Base-by-base conservation (phyloP, 2,329 filamentous ascomycete species). In the Hypoxylon sp. region DNA sequence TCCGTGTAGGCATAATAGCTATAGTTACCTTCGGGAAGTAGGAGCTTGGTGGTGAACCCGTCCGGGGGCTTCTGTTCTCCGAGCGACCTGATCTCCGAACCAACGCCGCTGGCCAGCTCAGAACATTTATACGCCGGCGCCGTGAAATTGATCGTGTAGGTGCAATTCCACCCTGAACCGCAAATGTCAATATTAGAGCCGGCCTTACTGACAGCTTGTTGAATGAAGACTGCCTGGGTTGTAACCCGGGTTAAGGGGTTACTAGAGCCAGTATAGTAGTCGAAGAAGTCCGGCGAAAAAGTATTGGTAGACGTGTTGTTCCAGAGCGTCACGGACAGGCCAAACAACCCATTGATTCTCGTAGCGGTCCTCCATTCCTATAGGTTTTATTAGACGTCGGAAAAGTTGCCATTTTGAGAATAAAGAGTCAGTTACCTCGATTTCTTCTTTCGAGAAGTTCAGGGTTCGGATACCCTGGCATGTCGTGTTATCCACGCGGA, bases 81-180 rank as follows among this genome's bases (percentile, higher is more conserved):
- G 2, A 80, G 74, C 31, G 76, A 62, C 33, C 70, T 56, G n/a
- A 76, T 64, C 26, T 73, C 68, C 0, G 78, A 75, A 8, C 72
- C 74, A 1, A 74, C 70, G 5, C 77, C 78, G 31, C 72, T 77
- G 4, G 78, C 77, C 3, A 79, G 26, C 52, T 80, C 75, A 1
- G 72, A 67, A 68, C 81, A 83, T 60, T 81, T 79, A 73, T 83
- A 83, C 1, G 79, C 81, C 0, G 81, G 81, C 0, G 72, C 81
- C 10, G 72, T 73, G 51, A 82, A 83, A 2, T 76, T 72, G 52
- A 82, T 70, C 1, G 64, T 72, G 67, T 80, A 83, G 3, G 78
- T 79, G 67, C 81, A 83, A 53, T 83, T 82, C 76, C 78, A 82
- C 5, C 80, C 78, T 0, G 67, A 51, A 14, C 79, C 78, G 56